phyloP scores from a whole-genome alignment of 345 rosid species.

The Eucalyptus brandiana region DNA sequence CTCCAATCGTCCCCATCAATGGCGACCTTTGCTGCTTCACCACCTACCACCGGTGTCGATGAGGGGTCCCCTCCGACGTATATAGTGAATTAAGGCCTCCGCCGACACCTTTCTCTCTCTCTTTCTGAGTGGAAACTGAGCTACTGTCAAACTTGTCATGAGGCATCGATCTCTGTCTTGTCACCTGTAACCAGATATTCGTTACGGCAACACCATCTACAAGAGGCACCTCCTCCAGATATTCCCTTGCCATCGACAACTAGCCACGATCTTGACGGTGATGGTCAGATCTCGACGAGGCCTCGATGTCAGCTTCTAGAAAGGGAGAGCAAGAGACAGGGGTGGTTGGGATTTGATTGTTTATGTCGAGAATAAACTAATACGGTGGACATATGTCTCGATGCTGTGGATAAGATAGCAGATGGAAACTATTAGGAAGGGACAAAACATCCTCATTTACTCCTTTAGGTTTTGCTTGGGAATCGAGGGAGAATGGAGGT shows the following conservation, averaged over 20 bases:
- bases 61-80: background rate
- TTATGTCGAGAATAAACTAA: background rate
- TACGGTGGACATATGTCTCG: background rate
- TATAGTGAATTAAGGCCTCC: too few relatives aligned
- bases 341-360: background rate
- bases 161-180: background rate
- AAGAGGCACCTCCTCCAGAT: background rate
- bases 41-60: background rate
- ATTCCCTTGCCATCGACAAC: background rate
- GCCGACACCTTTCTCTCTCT: background rate
- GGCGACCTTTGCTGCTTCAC: background rate
- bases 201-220: background rate
- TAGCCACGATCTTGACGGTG: background rate
- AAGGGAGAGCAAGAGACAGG: background rate
- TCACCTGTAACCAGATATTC: background rate
- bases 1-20: background rate
- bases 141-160: background rate
- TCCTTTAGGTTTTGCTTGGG: background rate
- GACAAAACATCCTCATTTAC: background rate
- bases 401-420: background rate
- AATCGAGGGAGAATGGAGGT: background rate
- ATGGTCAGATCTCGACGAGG: background rate
- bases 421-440: background rate
- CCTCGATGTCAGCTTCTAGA: background rate
- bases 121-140: background rate